Evolutionary conservation across 176 grass and related monocot genomes (phyloP).

Genomic region (Ensete glaucum): DNA sequence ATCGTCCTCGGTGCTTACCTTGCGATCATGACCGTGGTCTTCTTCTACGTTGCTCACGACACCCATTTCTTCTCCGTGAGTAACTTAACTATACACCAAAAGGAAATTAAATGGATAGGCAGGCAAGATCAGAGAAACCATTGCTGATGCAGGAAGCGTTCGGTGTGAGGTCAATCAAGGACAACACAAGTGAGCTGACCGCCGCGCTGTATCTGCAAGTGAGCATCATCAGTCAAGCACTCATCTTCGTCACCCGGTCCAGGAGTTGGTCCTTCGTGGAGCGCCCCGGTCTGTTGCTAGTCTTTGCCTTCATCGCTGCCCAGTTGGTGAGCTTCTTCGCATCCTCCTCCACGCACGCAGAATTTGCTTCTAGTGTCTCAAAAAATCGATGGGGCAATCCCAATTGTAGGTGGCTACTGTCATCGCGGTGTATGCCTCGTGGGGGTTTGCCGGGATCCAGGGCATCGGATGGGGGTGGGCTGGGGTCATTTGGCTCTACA

Average conservation of each 20-base stretch:
- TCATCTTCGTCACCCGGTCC: constrained; percentile 40
- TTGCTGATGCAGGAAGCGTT: constrained; percentile 23
- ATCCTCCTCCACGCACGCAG: background rate
- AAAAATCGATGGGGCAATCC: no score
- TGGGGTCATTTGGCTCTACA: constrained; percentile 5
- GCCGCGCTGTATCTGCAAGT: constrained; percentile 36
- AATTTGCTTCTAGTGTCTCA: no score
- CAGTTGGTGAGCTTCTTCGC: constrained; percentile 33
- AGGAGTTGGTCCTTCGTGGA: constrained; percentile 53
- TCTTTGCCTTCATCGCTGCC: constrained; percentile 50
- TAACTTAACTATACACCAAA: no score
- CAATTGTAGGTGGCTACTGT: background rate
- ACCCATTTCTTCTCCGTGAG: constrained; percentile 62
- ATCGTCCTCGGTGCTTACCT: constrained; percentile 89
- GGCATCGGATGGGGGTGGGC: constrained; percentile 17
- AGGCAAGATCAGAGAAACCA: no score
- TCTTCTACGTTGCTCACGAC: constrained; percentile 78
- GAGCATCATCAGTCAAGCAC: constrained; percentile 38
- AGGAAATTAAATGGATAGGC: no score
- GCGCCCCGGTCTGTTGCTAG: constrained; percentile 38
- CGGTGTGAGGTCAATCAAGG: constrained; percentile 49
- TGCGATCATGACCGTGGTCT: constrained; percentile 71
- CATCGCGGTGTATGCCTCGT: constrained; percentile 13
- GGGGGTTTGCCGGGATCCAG: constrained; percentile 7
- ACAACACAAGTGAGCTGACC: constrained; percentile 38